Conservation (phyloP, 257 asterid genomes). For the Cordia subcordata region DNA sequence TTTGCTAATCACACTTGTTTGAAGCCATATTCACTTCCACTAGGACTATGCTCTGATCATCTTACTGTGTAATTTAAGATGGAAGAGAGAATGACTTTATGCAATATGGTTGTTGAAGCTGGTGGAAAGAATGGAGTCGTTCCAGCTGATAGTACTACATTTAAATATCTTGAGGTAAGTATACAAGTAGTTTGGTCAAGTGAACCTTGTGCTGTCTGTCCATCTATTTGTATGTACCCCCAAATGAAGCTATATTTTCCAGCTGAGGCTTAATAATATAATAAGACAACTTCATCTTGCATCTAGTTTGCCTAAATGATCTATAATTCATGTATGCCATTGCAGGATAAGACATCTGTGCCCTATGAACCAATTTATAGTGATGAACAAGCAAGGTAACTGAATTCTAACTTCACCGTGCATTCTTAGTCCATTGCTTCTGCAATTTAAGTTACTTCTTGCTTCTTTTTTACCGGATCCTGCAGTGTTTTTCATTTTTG, state of each 20-base stretch:
- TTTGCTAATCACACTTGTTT: not conserved
- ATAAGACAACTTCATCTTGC: not conserved
- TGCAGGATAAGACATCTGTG: conserved; percentile 79
- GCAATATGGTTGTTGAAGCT: conserved; percentile 99
- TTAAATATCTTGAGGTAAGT: conserved; percentile 83
- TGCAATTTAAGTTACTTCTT: not conserved
- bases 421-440: not conserved
- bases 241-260: not conserved
- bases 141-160: conserved; percentile 91
- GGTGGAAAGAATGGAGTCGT: conserved; percentile 93
- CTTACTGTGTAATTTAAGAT: conserved; percentile 39
- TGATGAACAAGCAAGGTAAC: conserved; percentile 90
- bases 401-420: conserved; percentile 2
- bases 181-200: not conserved
- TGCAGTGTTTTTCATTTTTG: not conserved
- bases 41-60: not conserved
- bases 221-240: not conserved
- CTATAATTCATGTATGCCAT: conserved; percentile 3
- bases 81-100: conserved; percentile 99
- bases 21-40: not conserved
- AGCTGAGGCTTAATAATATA: not conserved
- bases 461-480: not conserved
- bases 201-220: not conserved
- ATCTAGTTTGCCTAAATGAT: conserved; percentile 4
- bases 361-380: conserved; percentile 87